These are phyloP conservation scores for Entoloma clypeatum DNA, from an alignment of 1,284 basidiomycete species.

Conservation along the genomic window DNA sequence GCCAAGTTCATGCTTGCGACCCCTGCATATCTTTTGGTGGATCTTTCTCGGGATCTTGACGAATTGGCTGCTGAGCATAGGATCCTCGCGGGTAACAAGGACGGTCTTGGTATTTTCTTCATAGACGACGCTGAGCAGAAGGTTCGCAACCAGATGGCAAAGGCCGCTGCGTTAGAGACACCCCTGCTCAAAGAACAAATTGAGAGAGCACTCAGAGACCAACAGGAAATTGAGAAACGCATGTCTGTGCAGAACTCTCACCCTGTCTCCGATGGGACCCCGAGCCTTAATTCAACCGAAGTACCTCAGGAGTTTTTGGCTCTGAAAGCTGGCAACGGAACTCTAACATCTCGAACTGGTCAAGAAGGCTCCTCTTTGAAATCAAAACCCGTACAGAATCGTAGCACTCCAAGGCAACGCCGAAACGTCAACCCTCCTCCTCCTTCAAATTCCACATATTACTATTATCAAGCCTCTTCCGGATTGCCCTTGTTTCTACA, in stretches of 20 bases:
- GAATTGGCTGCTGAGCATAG: constrained; percentile 70
- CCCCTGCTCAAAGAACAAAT: constrained; percentile 51
- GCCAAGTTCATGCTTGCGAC: constrained; percentile 97
- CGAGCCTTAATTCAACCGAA: constrained; percentile 20
- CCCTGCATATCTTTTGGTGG: constrained; percentile 74
- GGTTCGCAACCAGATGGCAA: constrained; percentile 73
- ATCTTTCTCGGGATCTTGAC: constrained; percentile 73
- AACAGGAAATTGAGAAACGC: constrained; percentile 51
- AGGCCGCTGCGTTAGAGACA: constrained; percentile 72
- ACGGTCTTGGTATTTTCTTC: constrained; percentile 77
- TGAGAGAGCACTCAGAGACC: constrained; percentile 57
- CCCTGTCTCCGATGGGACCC: constrained; percentile 33
- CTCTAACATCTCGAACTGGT: constrained; percentile 21
- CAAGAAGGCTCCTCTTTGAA: constrained; percentile 14
- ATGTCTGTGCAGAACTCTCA: constrained; percentile 35
- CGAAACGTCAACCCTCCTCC: constrained; percentile 80
- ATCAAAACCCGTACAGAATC: constrained; percentile 24
- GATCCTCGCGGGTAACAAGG: constrained; percentile 59
- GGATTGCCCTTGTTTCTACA: constrained; percentile 93
- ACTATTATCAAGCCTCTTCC: constrained; percentile 93
- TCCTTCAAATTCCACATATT: constrained; percentile 80
- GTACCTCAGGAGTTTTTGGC: constrained; percentile 56
- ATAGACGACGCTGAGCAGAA: constrained; percentile 77
- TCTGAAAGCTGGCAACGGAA: constrained; percentile 26
- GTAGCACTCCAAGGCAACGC: constrained; percentile 51